Evolutionary conservation across 163 green algal genomes (phyloP).

Genomic region (Scenedesmus sp.): DNA sequence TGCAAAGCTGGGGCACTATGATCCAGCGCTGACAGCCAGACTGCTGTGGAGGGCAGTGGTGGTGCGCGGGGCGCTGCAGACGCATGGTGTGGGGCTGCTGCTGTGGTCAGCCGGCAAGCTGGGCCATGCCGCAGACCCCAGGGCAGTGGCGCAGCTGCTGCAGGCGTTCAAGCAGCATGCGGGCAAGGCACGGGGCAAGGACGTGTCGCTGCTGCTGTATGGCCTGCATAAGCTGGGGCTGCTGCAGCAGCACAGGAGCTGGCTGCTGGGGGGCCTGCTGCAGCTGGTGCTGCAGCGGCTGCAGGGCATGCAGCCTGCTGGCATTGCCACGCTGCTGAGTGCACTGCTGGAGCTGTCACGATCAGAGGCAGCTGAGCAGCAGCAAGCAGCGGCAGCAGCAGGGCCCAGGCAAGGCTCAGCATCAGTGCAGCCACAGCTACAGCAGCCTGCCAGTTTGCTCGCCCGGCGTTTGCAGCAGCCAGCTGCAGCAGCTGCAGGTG

Average conservation of each 20-base stretch:
- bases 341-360: conserved; percentile 41
- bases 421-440: conserved; percentile 7
- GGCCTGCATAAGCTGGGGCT: conserved; percentile 47
- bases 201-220: conserved; percentile 60
- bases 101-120: conserved; percentile 47
- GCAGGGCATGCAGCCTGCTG: conserved; percentile 55
- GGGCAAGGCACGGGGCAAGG: conserved; percentile 44
- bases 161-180: conserved; percentile 31
- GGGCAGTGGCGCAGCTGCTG: conserved; percentile 29
- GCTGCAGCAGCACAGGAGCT: conserved; percentile 10
- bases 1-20: conserved; percentile 36
- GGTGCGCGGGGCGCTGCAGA: conserved; percentile 12
- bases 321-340: conserved; percentile 51
- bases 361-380: neutral
- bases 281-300: conserved; percentile 50
- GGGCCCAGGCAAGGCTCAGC: neutral
- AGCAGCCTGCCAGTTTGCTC: conserved; percentile 23
- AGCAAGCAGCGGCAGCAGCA: neutral
- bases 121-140: neutral
- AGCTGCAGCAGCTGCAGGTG: neutral
- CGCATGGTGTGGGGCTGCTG: conserved; percentile 29
- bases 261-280: conserved; percentile 44
- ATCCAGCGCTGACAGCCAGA: conserved; percentile 32
- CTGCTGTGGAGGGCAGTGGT: conserved; percentile 10
- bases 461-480: neutral